Evolutionary conservation across 2,329 filamentous ascomycete genomes (phyloP).

Genomic region (Xylaria multiplex): DNA sequence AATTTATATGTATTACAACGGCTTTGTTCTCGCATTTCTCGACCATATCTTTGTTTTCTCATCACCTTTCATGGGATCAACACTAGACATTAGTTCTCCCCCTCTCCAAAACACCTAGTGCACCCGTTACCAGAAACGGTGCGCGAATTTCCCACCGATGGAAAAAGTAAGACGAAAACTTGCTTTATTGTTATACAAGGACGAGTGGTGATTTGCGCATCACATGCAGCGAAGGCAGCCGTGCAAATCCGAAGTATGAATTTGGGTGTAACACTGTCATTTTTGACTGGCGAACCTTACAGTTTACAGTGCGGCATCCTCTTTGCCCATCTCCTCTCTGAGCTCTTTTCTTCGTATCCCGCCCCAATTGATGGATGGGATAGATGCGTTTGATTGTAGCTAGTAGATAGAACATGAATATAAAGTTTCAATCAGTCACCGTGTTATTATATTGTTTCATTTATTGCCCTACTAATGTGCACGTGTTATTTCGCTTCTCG

Average conservation of each 20-base stretch:
- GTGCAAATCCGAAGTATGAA: conserved; percentile 35
- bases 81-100: conserved; percentile 4
- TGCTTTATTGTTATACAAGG: conserved; percentile 5
- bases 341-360: conserved; percentile 20
- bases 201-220: conserved; percentile 4
- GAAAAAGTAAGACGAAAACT: conserved; percentile 5
- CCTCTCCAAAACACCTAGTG: not conserved
- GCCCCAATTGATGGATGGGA: not conserved
- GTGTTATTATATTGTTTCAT: not conserved
- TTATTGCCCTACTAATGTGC: not conserved
- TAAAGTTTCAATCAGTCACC: conserved; percentile 6
- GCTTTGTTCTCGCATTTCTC: conserved; percentile 6
- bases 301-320: conserved; percentile 46
- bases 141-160: conserved; percentile 30
- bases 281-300: conserved; percentile 27
- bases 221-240: conserved; percentile 32
- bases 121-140: conserved; percentile 28
- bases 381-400: conserved; percentile 3
- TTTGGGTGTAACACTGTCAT: conserved; percentile 40
- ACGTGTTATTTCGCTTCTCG: not conserved
- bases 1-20: conserved; percentile 13
- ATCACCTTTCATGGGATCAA: conserved; percentile 12
- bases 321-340: conserved; percentile 28
- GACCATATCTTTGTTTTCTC: conserved; percentile 17
- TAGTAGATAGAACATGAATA: conserved; percentile 13